Conservation (phyloP, 257 asterid genomes). For the Solanum bulbocastanum region DNA sequence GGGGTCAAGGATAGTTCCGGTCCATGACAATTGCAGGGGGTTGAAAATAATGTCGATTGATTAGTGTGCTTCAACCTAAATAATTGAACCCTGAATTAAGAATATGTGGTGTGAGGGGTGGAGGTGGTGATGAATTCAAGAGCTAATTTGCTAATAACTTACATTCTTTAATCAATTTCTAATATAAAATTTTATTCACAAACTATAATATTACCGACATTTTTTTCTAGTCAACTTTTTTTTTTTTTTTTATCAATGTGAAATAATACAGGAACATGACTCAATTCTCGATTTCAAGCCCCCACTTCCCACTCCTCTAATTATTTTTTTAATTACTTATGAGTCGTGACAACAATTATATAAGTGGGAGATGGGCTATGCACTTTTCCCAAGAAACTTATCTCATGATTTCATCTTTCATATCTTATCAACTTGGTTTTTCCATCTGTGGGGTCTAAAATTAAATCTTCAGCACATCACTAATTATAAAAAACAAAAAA, state of each 20-base stretch:
- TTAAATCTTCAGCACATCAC: constrained; percentile 16
- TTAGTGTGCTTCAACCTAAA: too few relatives aligned
- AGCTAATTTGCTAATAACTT: neutral
- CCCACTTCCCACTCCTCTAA: constrained; percentile 2
- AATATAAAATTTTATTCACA: neutral
- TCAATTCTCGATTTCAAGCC: neutral
- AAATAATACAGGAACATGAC: neutral
- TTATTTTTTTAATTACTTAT: neutral
- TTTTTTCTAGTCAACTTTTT: neutral
- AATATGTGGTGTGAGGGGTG: neutral
- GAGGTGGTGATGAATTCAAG: neutral
- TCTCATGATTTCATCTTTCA: constrained; percentile 37
- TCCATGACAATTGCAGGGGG: too few relatives aligned
- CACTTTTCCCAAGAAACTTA: constrained; percentile 64
- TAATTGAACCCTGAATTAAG: too few relatives aligned
- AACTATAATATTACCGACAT: too few relatives aligned
- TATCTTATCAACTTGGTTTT: constrained; percentile 46
- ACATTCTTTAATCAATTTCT: neutral
- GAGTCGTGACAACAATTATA: constrained; percentile 11
- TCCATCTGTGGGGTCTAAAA: constrained; percentile 31
- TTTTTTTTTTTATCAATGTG: neutral
- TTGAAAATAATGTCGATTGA: neutral
- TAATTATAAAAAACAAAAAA: neutral
- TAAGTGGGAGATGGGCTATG: constrained; percentile 37
- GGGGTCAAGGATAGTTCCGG: neutral